Base-by-base conservation (phyloP, 2,329 filamentous ascomycete genomes). In the Fonsecaea pugnacius region DNA sequence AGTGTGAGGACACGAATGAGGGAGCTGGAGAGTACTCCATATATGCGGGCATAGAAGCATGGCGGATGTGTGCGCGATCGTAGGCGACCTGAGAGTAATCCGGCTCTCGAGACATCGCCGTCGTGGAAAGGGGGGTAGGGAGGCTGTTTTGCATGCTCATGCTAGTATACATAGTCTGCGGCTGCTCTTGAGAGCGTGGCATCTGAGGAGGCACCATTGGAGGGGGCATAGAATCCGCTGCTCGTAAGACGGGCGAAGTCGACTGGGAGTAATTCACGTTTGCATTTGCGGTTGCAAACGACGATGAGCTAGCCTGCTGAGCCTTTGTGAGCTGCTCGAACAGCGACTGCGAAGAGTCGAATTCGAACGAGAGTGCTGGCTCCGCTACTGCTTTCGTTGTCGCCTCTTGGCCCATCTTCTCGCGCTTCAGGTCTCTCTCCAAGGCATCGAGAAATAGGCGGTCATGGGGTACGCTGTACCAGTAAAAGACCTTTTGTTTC, bases 401-500 rank as follows among this genome's bases (percentile, higher is more conserved):
- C 63, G 95, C 92, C 80, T 99, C 95, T 80, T 99, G 95, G 70
- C 91, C 90, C 94, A 98, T 98, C 87, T 99, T 99, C 82, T 99
- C 95, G 75, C 95, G 88, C 88, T 99, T 99, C 75, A 99, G 81
- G 76, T 99, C 95, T 70, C 95, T 90, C 84, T 99, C 95, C 72
- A 99, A 84, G 43, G 95, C 95, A 81, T 99, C 95, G 71, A 99
- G 89, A 81, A 99, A 99, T 58, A 99, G 87, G 60, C 95, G 88
- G 79, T 99, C 95, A 78, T 99, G 95, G 1, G 95, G 95, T 54
- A 99, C 95, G 82, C 93, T 97, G 81, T 98, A 99, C 95, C 95
- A 99, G 82, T 98, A 99, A 76, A 99, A 99, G 70, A 99, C 95
- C 84, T 99, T 99, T 77, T 99, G 95, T 85, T 99, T 99, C 88